Percentiles rank a stretch among this genome's conserved stretches.
phyloP scores from a whole-genome alignment of 768 basidiomycete species.

The Hypholoma sublateritium region DNA sequence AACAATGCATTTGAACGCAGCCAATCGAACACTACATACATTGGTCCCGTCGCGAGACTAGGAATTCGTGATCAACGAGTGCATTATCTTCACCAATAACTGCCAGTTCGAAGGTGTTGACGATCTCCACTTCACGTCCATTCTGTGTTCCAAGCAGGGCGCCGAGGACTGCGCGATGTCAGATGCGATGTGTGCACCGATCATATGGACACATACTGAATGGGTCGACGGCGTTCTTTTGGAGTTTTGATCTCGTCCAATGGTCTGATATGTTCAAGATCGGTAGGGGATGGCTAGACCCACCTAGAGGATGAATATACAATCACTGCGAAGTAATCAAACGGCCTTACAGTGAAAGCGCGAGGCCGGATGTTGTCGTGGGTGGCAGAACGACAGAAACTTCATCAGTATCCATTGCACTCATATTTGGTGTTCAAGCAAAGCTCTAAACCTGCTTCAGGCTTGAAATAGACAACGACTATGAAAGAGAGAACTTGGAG shows the following conservation, averaged over 20 bases:
- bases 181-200: constrained; percentile 5
- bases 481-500: neutral
- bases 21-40: constrained; percentile 43
- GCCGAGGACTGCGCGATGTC: constrained; percentile 67
- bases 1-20: neutral
- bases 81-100: constrained; percentile 50
- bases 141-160: constrained; percentile 92
- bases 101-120: constrained; percentile 93
- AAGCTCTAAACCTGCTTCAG: neutral
- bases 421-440: constrained; percentile 32
- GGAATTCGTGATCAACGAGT: constrained; percentile 77
- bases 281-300: constrained; percentile 84
- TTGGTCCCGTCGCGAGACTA: constrained; percentile 83
- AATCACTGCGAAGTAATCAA: neutral
- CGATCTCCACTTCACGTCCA: constrained; percentile 94
- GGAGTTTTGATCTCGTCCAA: constrained; percentile 80
- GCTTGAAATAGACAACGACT: neutral
- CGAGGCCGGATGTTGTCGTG: constrained; percentile 70
- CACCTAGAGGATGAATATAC: constrained; percentile 21
- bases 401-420: constrained; percentile 79
- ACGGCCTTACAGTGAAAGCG: constrained; percentile 65
- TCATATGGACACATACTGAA: constrained; percentile 51
- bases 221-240: constrained; percentile 57
- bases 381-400: constrained; percentile 72
- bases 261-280: constrained; percentile 98